Base-by-base conservation (phyloP, 148 eudicot species). In the Nepenthes gracilis region DNA sequence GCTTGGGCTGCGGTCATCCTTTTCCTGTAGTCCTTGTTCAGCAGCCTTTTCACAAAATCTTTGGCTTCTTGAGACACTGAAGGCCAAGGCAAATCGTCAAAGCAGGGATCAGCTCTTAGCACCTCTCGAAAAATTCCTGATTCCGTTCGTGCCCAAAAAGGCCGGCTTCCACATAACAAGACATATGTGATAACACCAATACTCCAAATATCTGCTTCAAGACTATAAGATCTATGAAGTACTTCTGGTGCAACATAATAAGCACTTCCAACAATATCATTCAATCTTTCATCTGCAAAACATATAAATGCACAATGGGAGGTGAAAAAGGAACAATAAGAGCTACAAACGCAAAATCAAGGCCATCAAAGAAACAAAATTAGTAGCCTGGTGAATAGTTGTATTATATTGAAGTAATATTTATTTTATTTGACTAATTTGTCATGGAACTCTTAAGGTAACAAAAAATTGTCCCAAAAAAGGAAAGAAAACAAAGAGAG, bases 201-300 rank as follows among this genome's bases (percentile, higher is more conserved):
- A 72, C 99, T 93, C 99, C 99, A 93, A 53, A 93, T 76, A 77
- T 93, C 99, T 33, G 85, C 95, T 74, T 93, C 99, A 48, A 75
- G 62, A 64, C 82, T 86, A 74, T 93, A 93, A 63, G 99, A 89
- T 75, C 95, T 80, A 72, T 89, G 99, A 49, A 93, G 87, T 60
- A 93, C 96, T 83, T 93, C 99, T 36, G 99, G 99, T 53, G 99
- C 95, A 64, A 93, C 98, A 76, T 93, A 93, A 64, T 88, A 93
- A 57, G 98, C 98, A 77, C 98, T 93, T 43, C 99, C 99, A 71
- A 93, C 99, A 61, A 93, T 86, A 65, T 93, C 99, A 56, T 89
- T 93, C 49, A 93, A 87, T 43, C 99, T 85, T 55, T 79, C 82
- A 73, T 93, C 99, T 93, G 88, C 79, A 72, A n/a, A 23, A 23